phyloP scores from a whole-genome alignment of 2,329 filamentous ascomycete species.

The Ampelomyces quisqualis region DNA sequence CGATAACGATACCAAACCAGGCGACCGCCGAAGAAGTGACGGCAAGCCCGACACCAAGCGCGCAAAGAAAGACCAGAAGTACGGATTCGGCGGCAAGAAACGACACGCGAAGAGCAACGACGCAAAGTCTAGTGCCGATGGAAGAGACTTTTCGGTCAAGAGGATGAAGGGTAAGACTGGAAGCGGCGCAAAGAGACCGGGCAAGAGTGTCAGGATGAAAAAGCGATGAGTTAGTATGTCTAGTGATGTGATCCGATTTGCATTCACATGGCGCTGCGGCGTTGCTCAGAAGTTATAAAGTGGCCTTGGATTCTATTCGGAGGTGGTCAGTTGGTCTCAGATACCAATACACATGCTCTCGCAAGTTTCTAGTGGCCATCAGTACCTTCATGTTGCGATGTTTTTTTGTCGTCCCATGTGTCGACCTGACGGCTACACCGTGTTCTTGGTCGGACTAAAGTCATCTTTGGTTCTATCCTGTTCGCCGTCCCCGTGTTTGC shows the following conservation, averaged over 20 bases:
- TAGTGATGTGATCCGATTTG: neutral
- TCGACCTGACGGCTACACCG: slow-evolving; percentile 4
- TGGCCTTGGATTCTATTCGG: neutral
- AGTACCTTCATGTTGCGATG: neutral
- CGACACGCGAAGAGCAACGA: slow-evolving; percentile 86
- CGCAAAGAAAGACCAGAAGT: slow-evolving; percentile 92
- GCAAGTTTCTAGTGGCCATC: neutral
- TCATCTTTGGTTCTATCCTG: too few species aligned
- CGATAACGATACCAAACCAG: slow-evolving; percentile 54
- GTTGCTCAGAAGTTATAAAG: neutral
- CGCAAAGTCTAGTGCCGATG: slow-evolving; percentile 76
- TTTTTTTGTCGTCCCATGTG: neutral
- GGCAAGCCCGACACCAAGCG: slow-evolving; percentile 66
- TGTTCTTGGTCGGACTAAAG: too few species aligned
- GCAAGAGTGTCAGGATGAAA: slow-evolving; percentile 40
- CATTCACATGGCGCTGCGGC: neutral
- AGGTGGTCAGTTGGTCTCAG: slow-evolving; percentile 7
- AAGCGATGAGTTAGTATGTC: slow-evolving; percentile 5
- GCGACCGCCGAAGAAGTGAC: slow-evolving; percentile 36
- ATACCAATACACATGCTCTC: slow-evolving; percentile 18
- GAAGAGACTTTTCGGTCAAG: slow-evolving; percentile 76
- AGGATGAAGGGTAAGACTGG: slow-evolving; percentile 70
- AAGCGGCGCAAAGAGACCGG: slow-evolving; percentile 34
- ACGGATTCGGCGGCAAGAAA: slow-evolving; percentile 96
- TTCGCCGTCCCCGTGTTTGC: neutral